Evolutionary conservation across 441 rosid genomes (phyloP).

Genomic region (Eruca vesicaria): DNA sequence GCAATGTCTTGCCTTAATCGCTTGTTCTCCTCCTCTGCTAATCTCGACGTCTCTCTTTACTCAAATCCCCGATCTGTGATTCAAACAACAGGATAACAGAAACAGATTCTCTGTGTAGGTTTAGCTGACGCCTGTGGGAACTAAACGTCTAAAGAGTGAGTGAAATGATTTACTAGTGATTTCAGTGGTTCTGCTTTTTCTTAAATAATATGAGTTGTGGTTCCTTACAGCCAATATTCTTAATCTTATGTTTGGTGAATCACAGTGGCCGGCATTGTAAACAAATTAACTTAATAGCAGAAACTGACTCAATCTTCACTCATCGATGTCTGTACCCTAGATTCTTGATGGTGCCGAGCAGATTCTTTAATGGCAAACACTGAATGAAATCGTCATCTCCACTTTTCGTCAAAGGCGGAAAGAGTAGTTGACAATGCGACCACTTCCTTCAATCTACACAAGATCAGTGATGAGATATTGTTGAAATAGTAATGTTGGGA

Average conservation of each 20-base stretch:
- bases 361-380: neutral
- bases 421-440: neutral
- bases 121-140: neutral
- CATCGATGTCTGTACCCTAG: neutral
- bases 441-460: neutral
- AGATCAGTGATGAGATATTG: neutral
- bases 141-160: neutral
- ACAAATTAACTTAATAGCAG: neutral
- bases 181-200: neutral
- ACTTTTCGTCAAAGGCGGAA: neutral
- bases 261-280: neutral
- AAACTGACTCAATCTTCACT: neutral
- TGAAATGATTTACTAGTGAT: neutral
- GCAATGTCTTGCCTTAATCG: neutral
- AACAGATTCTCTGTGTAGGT: neutral
- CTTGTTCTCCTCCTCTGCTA: neutral
- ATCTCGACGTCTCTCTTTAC: neutral
- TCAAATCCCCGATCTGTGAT: neutral
- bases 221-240: neutral
- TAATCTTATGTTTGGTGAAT: neutral
- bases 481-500: neutral
- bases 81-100: neutral
- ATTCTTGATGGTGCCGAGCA: neutral
- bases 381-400: no score
- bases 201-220: neutral